Percentiles rank a stretch among this genome's conserved stretches.
Evolutionary conservation across 1,139 yeast genomes (phyloP).

Genomic region (Zygosaccharomyces pseudobailii): DNA sequence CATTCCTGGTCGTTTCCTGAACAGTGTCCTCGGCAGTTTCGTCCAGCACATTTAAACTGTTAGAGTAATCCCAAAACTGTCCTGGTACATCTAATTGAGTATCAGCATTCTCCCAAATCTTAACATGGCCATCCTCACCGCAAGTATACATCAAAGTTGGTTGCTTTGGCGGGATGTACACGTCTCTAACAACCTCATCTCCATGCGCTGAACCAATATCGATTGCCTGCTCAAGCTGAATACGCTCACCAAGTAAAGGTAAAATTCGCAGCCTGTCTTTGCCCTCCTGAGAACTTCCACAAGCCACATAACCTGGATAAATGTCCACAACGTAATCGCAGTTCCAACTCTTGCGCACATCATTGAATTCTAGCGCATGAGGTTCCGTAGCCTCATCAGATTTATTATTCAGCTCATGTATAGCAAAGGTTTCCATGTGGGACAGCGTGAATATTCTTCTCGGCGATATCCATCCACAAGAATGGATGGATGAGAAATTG

Average conservation of each 20-base stretch:
- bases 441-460: slow-evolving; percentile 68
- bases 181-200: slow-evolving; percentile 78
- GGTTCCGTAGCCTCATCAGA: slow-evolving; percentile 53
- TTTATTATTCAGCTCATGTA: slow-evolving; percentile 63
- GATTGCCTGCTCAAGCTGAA: slow-evolving; percentile 39
- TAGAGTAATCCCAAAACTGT: slow-evolving; percentile 30
- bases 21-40: background rate
- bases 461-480: slow-evolving; percentile 66
- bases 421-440: slow-evolving; percentile 88
- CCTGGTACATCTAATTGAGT: slow-evolving; percentile 26
- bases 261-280: slow-evolving; percentile 41
- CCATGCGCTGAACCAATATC: slow-evolving; percentile 67
- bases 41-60: slow-evolving; percentile 20
- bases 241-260: slow-evolving; percentile 54
- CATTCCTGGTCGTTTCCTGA: slow-evolving; percentile 4
- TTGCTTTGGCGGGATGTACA: slow-evolving; percentile 42
- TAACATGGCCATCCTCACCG: slow-evolving; percentile 83
- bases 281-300: slow-evolving; percentile 58
- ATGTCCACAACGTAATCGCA: slow-evolving; percentile 86
- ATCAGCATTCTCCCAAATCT: slow-evolving; percentile 51
- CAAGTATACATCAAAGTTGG: slow-evolving; percentile 55
- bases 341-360: slow-evolving; percentile 64
- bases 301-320: slow-evolving; percentile 60
- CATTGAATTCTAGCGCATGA: slow-evolving; percentile 67
- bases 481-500: slow-evolving; percentile 78